Percentiles rank a stretch among this genome's conserved stretches.
Conservation (phyloP, 345 rosid species). For the Brassica juncea region DNA sequence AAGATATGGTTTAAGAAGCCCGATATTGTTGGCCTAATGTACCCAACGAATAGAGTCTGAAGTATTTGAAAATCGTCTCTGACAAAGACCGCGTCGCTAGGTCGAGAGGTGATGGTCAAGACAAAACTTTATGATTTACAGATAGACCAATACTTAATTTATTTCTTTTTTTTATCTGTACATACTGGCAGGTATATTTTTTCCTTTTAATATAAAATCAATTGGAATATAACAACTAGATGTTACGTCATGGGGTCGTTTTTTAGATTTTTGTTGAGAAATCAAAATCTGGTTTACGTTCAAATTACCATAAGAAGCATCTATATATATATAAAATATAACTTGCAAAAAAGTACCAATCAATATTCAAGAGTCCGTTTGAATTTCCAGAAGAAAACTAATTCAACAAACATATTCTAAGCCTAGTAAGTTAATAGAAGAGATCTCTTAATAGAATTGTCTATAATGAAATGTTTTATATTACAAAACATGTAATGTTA, state of each 20-base stretch:
- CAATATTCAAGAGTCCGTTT: background rate
- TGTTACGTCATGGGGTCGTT: slow-evolving; percentile 9
- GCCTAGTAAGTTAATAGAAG: background rate
- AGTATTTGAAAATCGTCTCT: too few species aligned
- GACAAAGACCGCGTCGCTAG: too few species aligned
- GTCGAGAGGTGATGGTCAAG: too few species aligned
- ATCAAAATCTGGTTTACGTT: background rate
- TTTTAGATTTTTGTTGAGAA: background rate
- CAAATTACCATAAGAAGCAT: background rate
- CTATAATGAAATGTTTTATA: background rate
- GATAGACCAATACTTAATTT: background rate
- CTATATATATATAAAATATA: too few species aligned
- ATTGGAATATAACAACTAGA: background rate
- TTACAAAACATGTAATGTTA: background rate
- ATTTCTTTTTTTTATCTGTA: background rate
- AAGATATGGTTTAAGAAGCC: too few species aligned
- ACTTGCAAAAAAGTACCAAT: too few species aligned
- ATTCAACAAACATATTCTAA: background rate
- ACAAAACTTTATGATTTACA: background rate
- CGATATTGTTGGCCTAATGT: too few species aligned
- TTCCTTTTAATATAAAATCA: background rate
- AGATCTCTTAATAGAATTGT: background rate
- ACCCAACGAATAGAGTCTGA: too few species aligned
- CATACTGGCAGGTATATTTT: background rate
- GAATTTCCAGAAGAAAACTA: background rate